These are phyloP conservation scores for Pugionium cornutum DNA, from an alignment of 345 rosid genomes.

Conservation along the genomic window DNA sequence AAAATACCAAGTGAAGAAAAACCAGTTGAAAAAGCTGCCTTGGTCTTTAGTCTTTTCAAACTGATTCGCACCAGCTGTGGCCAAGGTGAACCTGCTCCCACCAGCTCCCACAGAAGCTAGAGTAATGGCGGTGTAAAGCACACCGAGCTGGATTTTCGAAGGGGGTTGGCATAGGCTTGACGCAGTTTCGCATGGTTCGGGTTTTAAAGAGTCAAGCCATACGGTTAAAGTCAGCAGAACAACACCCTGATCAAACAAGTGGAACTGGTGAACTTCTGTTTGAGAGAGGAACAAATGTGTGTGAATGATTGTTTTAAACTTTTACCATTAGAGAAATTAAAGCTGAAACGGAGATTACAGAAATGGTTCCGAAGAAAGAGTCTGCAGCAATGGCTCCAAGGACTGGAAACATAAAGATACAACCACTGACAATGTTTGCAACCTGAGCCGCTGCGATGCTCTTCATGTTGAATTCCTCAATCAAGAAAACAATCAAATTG, in stretches of 20 bases:
- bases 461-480: conserved; percentile 45
- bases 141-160: conserved; percentile 39
- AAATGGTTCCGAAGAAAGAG: conserved; percentile 49
- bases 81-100: conserved; percentile 44
- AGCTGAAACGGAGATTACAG: conserved; percentile 47
- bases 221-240: conserved; percentile 46
- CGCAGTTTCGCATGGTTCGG: conserved; percentile 36
- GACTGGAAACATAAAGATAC: conserved; percentile 42
- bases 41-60: conserved; percentile 40
- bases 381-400: conserved; percentile 51
- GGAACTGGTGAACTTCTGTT: neutral
- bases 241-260: conserved; percentile 36
- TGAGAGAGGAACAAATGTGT: neutral
- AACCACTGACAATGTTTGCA: conserved; percentile 43
- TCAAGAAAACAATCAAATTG: conserved; percentile 48
- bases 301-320: neutral
- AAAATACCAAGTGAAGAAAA: conserved; percentile 39
- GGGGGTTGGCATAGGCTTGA: conserved; percentile 43
- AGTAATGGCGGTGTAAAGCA: conserved; percentile 45
- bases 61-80: conserved; percentile 54
- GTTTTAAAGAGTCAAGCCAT: conserved; percentile 41
- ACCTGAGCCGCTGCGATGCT: conserved; percentile 53
- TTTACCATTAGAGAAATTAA: conserved; percentile 46
- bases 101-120: conserved; percentile 39
- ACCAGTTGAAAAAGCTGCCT: conserved; percentile 59